Evolutionary conservation across 768 basidiomycete species (phyloP).

Genomic region (Trichaptum fuscoviolaceum): DNA sequence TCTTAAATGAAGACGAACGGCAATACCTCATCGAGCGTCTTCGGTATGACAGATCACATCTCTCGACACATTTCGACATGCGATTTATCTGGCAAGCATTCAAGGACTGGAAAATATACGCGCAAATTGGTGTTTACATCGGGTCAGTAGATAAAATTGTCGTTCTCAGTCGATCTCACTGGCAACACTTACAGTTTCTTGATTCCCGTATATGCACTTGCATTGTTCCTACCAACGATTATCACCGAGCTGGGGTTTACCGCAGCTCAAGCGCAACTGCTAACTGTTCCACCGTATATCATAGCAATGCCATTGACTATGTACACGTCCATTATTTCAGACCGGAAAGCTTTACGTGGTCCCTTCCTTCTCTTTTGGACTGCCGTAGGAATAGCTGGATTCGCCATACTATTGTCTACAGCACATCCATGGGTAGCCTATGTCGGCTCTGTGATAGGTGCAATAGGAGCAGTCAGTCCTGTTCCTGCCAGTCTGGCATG

Average conservation of each 20-base stretch:
- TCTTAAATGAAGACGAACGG: slow-evolving; percentile 43
- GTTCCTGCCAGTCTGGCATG: slow-evolving; percentile 47
- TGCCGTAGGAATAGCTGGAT: background rate
- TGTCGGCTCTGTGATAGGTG: slow-evolving; percentile 43
- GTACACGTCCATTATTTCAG: background rate
- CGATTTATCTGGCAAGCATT: slow-evolving; percentile 46
- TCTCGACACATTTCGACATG: slow-evolving; percentile 38
- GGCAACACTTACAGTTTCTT: slow-evolving; percentile 30
- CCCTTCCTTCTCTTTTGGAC: background rate
- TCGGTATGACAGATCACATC: slow-evolving; percentile 39
- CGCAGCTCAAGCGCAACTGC: slow-evolving; percentile 42
- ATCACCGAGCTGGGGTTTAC: slow-evolving; percentile 45
- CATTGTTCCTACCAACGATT: slow-evolving; percentile 48
- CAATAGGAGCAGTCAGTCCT: slow-evolving; percentile 48
- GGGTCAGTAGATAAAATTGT: slow-evolving; percentile 30
- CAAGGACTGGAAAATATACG: slow-evolving; percentile 39
- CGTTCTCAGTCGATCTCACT: background rate
- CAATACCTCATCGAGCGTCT: slow-evolving; percentile 33
- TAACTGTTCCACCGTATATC: slow-evolving; percentile 45
- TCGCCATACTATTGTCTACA: slow-evolving; percentile 27
- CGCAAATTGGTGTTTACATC: slow-evolving; percentile 36
- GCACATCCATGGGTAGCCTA: slow-evolving; percentile 39
- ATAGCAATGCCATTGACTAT: background rate
- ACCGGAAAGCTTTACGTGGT: background rate
- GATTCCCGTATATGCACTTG: slow-evolving; percentile 41